A percentile compares a stretch with the other conserved stretches of the same genome.
These are phyloP conservation scores for Globisporangium carolinianum DNA, from an alignment of 352 stramenopile species.

Conservation along the genomic window DNA sequence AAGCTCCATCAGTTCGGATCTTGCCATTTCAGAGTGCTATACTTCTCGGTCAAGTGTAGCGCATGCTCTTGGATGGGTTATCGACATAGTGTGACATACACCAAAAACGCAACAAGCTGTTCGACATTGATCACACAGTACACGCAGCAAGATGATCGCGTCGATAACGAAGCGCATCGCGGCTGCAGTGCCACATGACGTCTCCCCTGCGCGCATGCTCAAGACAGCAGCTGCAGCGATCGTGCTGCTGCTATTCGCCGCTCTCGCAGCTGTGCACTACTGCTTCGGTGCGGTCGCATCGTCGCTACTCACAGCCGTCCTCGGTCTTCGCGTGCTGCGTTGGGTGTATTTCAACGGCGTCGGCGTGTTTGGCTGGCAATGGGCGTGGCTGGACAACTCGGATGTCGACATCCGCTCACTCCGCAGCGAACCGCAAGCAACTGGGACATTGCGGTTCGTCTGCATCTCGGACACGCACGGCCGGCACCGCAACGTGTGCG, in stretches of 20 bases:
- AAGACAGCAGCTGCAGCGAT: conserved; percentile 7
- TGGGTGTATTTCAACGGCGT: conserved; percentile 64
- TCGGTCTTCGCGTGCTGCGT: conserved; percentile 20
- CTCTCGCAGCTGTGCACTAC: conserved; percentile 13
- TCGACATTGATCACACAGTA: too few relatives aligned
- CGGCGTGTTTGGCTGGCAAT: conserved; percentile 48
- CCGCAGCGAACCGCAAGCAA: conserved; percentile 29
- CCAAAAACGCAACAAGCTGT: background rate
- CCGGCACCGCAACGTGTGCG: conserved; percentile 58
- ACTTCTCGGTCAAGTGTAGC: too few relatives aligned
- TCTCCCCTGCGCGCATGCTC: conserved; percentile 24
- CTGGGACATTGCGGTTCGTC: conserved; percentile 58
- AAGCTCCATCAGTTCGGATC: too few relatives aligned
- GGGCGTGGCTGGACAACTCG: conserved; percentile 36
- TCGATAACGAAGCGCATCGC: background rate
- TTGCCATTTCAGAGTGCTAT: too few relatives aligned
- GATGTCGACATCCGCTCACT: conserved; percentile 20
- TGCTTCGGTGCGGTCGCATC: conserved; percentile 19
- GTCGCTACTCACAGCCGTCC: conserved; percentile 10
- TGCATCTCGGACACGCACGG: conserved; percentile 81
- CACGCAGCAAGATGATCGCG: background rate
- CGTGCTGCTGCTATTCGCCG: conserved; percentile 4
- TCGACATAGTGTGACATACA: background rate
- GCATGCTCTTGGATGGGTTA: too few relatives aligned
- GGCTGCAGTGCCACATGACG: conserved; percentile 33